Base-by-base conservation (phyloP, 106 monocot genomes). In the Platanthera guangdongensis region DNA sequence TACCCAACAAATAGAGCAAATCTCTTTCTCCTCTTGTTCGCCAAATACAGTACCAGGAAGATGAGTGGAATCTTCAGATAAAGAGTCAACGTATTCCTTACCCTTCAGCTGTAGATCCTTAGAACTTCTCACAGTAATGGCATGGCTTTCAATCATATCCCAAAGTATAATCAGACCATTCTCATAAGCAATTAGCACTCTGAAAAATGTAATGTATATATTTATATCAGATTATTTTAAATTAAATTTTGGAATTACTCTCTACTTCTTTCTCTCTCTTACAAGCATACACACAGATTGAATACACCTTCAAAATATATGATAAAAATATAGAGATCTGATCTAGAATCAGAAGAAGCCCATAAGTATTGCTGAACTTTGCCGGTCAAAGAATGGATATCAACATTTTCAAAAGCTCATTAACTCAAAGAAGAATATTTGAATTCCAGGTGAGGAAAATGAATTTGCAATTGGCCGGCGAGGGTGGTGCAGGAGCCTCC, bases 1-100 rank as follows among this genome's bases (percentile, higher is more conserved):
- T 71, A 77, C 89, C 97, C 97, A 99, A 54, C 97, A 99, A 25
- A 99, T 81, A 50, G 94, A 91, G 77, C 97, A 92, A 63, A 99
- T 99, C 78, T 91, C 93, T 39, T 82, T 94, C 11, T 87, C 87
- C 50, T 85, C 93, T 67, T 82, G 81, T 52, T 82, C 89, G 10
- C 82, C 78, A 50, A 60, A 50, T 68, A 49, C 32, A 78, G 68
- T 75, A 30, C 60, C 79, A 71, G 45, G 46, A 52, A 78, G 54
- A 22, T 85, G 79, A 79, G 74, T 47, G 14, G 54, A 57, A n/a
- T 22, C 73, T 70, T 48, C 81, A 51, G 51, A 74, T 70, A 74
- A 63, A 77, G 83, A 78, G 79, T 75, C 78, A 68, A 54, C 30
- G 54, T 59, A 11, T 68, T 63, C 80, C 47, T 86, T 83, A 78